Percentiles rank a stretch among this genome's conserved stretches.
Conservation (phyloP, 495 filamentous ascomycete genomes). For the Corynascus novoguineensis region DNA sequence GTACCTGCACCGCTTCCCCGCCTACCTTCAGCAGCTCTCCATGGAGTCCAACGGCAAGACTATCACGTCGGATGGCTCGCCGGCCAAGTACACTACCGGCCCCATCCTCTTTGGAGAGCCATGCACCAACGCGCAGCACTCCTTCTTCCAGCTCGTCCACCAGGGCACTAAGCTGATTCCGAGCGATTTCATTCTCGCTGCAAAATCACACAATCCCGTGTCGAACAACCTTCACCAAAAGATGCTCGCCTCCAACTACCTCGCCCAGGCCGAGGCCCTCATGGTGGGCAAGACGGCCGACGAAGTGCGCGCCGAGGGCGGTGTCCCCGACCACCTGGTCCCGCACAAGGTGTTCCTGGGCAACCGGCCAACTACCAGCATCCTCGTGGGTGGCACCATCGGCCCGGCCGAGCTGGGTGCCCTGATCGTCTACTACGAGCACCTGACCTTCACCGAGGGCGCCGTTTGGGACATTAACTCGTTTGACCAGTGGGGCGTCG, state of each 20-base stretch:
- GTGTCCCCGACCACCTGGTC: slow-evolving; percentile 70
- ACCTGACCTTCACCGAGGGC: slow-evolving; percentile 95
- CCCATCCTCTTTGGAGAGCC: slow-evolving; percentile 95
- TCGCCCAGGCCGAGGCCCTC: slow-evolving; percentile 93
- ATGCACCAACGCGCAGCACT: slow-evolving; percentile 98
- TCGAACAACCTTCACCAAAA: slow-evolving; percentile 89
- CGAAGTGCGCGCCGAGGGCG: slow-evolving; percentile 79
- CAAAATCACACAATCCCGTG: slow-evolving; percentile 93
- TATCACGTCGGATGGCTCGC: slow-evolving; percentile 81
- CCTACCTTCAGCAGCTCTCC: slow-evolving; percentile 96
- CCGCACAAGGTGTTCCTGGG: slow-evolving; percentile 99
- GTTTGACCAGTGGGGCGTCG: slow-evolving; percentile 99
- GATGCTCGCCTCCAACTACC: slow-evolving; percentile 98
- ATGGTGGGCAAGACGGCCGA: slow-evolving; percentile 97
- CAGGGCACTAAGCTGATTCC: slow-evolving; percentile 99
- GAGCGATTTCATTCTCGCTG: slow-evolving; percentile 93
- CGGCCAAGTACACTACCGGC: slow-evolving; percentile 94
- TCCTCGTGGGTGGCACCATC: slow-evolving; percentile 83
- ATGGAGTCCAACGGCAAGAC: slow-evolving; percentile 99
- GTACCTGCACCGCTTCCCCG: slow-evolving; percentile 97
- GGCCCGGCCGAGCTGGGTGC: slow-evolving; percentile 91
- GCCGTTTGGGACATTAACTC: slow-evolving; percentile 99
- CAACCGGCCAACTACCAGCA: slow-evolving; percentile 92
- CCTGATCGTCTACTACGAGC: slow-evolving; percentile 97
- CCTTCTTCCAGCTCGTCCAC: slow-evolving; percentile 98